phyloP scores from a whole-genome alignment of 345 rosid genomes.

The Linum lewisii region DNA sequence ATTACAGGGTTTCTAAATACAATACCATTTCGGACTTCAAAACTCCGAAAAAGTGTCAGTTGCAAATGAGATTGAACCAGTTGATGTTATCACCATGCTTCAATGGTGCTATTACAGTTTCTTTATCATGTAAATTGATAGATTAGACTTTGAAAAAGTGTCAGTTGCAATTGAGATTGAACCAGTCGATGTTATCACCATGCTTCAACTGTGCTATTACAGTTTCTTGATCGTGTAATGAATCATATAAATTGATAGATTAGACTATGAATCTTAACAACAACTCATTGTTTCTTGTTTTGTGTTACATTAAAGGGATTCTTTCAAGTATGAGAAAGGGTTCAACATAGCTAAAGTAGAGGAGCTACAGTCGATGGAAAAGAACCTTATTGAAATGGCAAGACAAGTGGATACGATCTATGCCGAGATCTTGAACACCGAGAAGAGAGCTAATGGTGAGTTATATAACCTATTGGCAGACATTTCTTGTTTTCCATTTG shows the following conservation, averaged over 20 bases:
- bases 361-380: conserved; percentile 58
- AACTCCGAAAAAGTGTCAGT: no score
- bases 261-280: neutral
- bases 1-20: no score
- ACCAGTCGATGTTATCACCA: no score
- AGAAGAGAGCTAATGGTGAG: conserved; percentile 34
- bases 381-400: conserved; percentile 47
- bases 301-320: conserved; percentile 29
- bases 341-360: conserved; percentile 51
- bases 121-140: no score
- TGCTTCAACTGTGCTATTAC: no score
- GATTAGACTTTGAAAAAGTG: neutral
- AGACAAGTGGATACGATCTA: conserved; percentile 54
- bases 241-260: neutral
- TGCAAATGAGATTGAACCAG: no score
- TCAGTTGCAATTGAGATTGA: no score
- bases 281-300: neutral
- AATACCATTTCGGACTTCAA: no score
- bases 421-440: conserved; percentile 36
- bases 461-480: no score
- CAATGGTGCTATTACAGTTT: no score
- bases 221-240: no score
- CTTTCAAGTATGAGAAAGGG: conserved; percentile 58
- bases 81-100: no score
- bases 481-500: conserved; percentile 1